Evolutionary conservation across 2,329 filamentous ascomycete species (phyloP), one percentile per base, ranked within the genome.

Genomic region (Lasiodiplodia sp.): DNA sequence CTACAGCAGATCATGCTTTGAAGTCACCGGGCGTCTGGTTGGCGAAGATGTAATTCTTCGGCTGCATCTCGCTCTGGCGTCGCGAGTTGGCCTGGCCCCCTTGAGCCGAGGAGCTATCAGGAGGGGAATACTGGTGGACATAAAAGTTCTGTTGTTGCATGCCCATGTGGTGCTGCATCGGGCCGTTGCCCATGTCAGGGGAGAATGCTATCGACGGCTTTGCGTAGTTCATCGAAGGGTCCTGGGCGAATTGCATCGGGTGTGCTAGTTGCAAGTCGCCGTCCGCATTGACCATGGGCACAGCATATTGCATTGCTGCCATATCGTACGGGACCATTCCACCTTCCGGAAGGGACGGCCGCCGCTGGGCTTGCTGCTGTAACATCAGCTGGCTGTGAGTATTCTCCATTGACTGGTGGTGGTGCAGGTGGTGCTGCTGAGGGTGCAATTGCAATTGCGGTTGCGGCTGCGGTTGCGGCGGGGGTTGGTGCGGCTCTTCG

Each of bases 1-100:
- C 21, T 58, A 52, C 25, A 60, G 56, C 55, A 52, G n/a, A 34
- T 69, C 57, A 69, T 44, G 63, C 57, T 69, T 76, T 75, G 71
- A 83, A 84, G 71, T 83, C 80, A 69, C 78, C 76, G 1, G 82
- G 82, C 11, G 80, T 80, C 68, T 82, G 80, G 60, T 84, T 84
- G 56, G 82, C 80, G 68, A 85, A 85, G 18, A 82, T 81, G 71
- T 82, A 85, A 68, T 77, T 82, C 74, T 83, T 84, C 2, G 79
- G 72, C 70, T 78, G 73, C n/a, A 75, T 73, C 66, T 78, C 77
- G 47, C 38, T 64, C 31, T 52, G 60, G 10, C 71, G 72, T 28
- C 73, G 71, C 38, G 74, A 73, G n/a, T 75, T 75, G 56, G 40
- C 28, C 44, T 68, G 55, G 14, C 38, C 55, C 1, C 55, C 56